phyloP scores from a whole-genome alignment of 257 asterid species.

The Nicotiana attenuata region DNA sequence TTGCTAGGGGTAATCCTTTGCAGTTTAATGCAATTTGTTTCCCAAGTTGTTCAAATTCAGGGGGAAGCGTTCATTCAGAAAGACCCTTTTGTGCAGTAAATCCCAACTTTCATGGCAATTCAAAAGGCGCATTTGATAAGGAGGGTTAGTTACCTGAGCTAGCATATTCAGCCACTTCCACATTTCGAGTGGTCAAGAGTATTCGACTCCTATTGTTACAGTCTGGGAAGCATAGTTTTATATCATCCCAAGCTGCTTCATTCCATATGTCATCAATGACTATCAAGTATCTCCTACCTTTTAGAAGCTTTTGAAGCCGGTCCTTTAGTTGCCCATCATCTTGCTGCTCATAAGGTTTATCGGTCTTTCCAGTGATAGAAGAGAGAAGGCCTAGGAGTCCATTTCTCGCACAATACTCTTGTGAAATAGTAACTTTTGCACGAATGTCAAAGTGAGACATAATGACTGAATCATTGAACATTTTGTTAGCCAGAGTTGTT shows the following conservation, averaged over 20 bases:
- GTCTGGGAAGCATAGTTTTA: not conserved
- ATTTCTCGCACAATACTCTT: not conserved
- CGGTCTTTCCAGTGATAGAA: not conserved
- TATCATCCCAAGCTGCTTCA: not conserved
- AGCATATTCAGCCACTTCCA: not conserved
- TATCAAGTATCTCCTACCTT: conserved; percentile 1
- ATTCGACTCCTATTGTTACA: conserved; percentile 9
- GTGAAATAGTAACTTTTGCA: conserved; percentile 10
- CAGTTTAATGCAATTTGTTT: not conserved
- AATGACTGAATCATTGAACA: not conserved
- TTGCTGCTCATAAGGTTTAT: not conserved
- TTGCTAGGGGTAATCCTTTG: no score
- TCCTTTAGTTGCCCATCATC: not conserved
- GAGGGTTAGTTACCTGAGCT: not conserved
- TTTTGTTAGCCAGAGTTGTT: no score
- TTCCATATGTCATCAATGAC: conserved; percentile 17
- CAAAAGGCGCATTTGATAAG: not conserved
- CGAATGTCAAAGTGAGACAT: not conserved
- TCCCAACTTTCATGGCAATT: conserved; percentile 10
- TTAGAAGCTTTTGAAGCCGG: not conserved
- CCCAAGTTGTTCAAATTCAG: not conserved
- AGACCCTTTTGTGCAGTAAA: conserved; percentile 3
- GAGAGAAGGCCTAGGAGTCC: conserved; percentile 4
- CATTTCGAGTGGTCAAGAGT: conserved; percentile 11
- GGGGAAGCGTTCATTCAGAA: not conserved